A percentile compares a stretch with the other conserved stretches of the same genome.
These are phyloP conservation scores for Macroventuria anomochaeta DNA, from an alignment of 2,329 filamentous ascomycete species.

Conservation along the genomic window DNA sequence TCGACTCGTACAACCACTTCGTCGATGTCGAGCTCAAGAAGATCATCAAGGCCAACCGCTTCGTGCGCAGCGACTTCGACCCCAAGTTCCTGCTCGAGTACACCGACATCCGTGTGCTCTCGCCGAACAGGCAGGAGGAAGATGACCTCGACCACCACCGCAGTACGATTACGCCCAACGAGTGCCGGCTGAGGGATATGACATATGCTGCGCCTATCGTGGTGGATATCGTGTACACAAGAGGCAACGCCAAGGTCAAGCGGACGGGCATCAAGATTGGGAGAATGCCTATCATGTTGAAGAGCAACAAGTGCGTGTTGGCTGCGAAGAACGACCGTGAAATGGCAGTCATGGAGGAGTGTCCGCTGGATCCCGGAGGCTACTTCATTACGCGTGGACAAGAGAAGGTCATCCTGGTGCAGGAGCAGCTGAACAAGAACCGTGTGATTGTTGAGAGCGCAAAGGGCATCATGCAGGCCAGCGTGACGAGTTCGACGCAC, in stretches of 20 bases:
- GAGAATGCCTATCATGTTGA: conserved; percentile 94
- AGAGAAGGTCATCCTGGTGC: conserved; percentile 97
- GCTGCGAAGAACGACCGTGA: conserved; percentile 81
- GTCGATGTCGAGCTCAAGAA: conserved; percentile 96
- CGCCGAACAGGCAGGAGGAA: conserved; percentile 79
- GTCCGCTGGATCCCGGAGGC: conserved; percentile 91
- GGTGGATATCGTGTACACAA: conserved; percentile 88
- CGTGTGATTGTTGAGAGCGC: conserved; percentile 97
- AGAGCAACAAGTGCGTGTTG: conserved; percentile 91
- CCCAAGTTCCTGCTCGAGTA: conserved; percentile 91
- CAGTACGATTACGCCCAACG: conserved; percentile 81
- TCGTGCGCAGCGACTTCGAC: conserved; percentile 89
- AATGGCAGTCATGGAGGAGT: conserved; percentile 94
- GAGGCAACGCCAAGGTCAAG: conserved; percentile 77
- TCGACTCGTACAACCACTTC: conserved; percentile 99
- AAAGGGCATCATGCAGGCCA: conserved; percentile 92
- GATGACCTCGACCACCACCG: conserved; percentile 62
- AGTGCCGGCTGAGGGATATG: conserved; percentile 94
- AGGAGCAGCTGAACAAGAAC: conserved; percentile 99
- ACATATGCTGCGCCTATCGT: conserved; percentile 96
- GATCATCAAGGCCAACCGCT: conserved; percentile 89
- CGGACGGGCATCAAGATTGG: conserved; percentile 80
- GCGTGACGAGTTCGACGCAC: conserved; percentile 90
- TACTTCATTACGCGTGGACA: conserved; percentile 98
- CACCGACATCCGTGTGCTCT: conserved; percentile 85